Base-by-base conservation (phyloP, 1,284 basidiomycete species). In the Ceratorhiza oryzae-sativae region DNA sequence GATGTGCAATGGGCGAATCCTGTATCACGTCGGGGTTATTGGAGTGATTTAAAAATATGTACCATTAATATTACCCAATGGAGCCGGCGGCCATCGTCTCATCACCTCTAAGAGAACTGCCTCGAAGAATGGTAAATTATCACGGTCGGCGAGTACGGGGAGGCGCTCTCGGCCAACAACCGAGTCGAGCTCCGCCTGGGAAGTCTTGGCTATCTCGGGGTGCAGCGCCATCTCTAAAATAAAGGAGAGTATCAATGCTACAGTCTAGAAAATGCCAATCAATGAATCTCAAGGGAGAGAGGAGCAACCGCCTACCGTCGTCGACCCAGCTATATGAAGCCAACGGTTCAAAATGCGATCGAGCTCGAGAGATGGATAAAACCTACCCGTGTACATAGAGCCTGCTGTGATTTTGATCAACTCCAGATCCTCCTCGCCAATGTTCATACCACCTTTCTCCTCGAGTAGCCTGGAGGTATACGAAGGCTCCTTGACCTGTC, bases 51-150 rank as follows among this genome's bases (percentile, higher is more conserved):
- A 39, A 6, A 39, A 39, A 39, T 13, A 39, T n/a, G 13, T 6
- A 39, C 13, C 6, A 39, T 15, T 58, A 32, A 12, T 32, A 39
- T 25, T 25, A 62, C 61, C 61, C 12, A 65, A 18, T 15, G 61
- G 46, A 10, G 34, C 61, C 15, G 32, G 27, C 6, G 61, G 61
- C 23, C 36, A 62, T 3, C 32, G n/a, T 30, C 71, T 30, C 34
- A 61, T 34, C 13, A 74, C 63, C 34, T 68, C 77, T 49, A 76
- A 74, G 23, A 76, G 30, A 20, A 77, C 62, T 10, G 74, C 73
- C 8, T 73, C 61, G 20, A 77, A 34, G 60, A 76, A 77, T 13
- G 74, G 74, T 9, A 77, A 48, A 23, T 46, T 25, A 6, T 36
- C 13, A 1, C 71, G 56, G 53, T 77, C 76, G 18, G 75, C 71